Evolutionary conservation across 257 asterid species (phyloP).

Genomic region (Eustoma russellianum): DNA sequence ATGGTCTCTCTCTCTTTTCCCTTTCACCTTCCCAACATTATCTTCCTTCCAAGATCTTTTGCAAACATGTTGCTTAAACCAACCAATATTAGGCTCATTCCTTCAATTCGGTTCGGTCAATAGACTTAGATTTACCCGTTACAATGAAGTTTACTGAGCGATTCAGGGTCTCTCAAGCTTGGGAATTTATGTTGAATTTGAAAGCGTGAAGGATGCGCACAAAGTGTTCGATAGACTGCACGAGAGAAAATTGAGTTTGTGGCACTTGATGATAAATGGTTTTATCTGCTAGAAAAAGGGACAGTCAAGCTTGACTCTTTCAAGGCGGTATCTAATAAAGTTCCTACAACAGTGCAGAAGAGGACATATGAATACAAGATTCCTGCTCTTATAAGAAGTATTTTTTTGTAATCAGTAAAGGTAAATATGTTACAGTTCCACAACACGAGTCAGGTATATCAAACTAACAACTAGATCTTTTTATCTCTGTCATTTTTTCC

Average conservation of each 20-base stretch:
- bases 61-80: slow-evolving; percentile 11
- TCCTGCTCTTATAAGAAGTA: no score
- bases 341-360: slow-evolving; percentile 14
- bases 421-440: no score
- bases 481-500: no score
- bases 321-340: slow-evolving; percentile 5
- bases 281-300: slow-evolving; percentile 27
- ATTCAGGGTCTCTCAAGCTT: slow-evolving; percentile 18
- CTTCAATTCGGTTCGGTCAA: background rate
- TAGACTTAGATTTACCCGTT: slow-evolving; percentile 15
- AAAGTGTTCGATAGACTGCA: slow-evolving; percentile 27
- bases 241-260: slow-evolving; percentile 16
- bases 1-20: slow-evolving; percentile 21
- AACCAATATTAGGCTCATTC: slow-evolving; percentile 4
- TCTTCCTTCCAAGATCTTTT: slow-evolving; percentile 7
- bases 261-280: slow-evolving; percentile 30
- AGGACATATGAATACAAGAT: slow-evolving; percentile 16
- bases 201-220: slow-evolving; percentile 25
- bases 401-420: no score
- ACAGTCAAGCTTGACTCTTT: slow-evolving; percentile 19
- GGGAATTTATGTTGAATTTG: slow-evolving; percentile 21
- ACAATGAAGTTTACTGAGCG: slow-evolving; percentile 17
- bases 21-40: background rate
- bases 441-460: no score
- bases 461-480: no score